Percentiles rank a stretch among this genome's conserved stretches.
Conservation (phyloP, 129 eudicot species). For the Scalesia atractyloides region DNA sequence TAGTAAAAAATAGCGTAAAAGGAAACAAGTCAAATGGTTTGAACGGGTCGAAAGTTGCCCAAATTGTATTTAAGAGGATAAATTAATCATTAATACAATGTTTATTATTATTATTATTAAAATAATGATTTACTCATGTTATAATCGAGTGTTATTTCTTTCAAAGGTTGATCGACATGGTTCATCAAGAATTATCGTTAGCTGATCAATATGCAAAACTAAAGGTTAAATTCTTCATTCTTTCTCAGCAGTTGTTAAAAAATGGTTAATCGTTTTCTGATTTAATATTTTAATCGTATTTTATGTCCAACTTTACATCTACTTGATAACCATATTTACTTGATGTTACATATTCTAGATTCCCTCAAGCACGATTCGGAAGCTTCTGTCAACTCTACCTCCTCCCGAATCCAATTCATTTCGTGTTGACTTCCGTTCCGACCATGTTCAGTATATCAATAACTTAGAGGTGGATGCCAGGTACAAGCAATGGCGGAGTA, state of each 20-base stretch:
- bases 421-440: conserved; percentile 93
- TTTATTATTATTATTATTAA: not conserved
- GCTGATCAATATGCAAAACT: conserved; percentile 84
- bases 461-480: conserved; percentile 83
- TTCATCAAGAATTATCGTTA: conserved; percentile 86
- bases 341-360: conserved; percentile 44
- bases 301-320: not conserved
- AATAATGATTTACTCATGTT: not conserved
- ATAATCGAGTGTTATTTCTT: conserved; percentile 23
- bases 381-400: conserved; percentile 70
- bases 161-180: conserved; percentile 78
- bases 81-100: not conserved
- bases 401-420: conserved; percentile 67
- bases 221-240: conserved; percentile 48
- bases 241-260: not conserved
- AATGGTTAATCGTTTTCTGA: not conserved
- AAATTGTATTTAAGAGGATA: not conserved
- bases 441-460: conserved; percentile 85
- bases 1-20: not conserved
- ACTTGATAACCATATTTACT: conserved; percentile 17
- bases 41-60: not conserved
- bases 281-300: not conserved
- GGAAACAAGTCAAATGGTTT: not conserved
- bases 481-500: conserved; percentile 94
- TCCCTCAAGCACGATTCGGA: conserved; percentile 68